These are phyloP conservation scores for Leccinum huronense DNA, from an alignment of 1,284 basidiomycete genomes.

Conservation along the genomic window DNA sequence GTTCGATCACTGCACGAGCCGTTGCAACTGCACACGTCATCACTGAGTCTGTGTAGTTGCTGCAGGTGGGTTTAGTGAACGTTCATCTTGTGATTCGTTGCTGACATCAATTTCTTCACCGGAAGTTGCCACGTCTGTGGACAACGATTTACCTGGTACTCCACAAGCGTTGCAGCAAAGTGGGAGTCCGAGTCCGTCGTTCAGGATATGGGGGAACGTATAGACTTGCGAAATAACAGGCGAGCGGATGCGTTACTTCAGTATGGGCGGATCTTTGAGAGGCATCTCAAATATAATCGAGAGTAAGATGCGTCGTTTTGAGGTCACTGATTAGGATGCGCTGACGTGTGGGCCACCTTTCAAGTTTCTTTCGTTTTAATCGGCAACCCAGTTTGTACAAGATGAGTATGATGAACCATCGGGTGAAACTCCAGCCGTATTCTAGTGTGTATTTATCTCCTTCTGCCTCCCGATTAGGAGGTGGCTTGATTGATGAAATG, in stretches of 20 bases:
- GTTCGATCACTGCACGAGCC: constrained; percentile 83
- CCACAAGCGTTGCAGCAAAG: constrained; percentile 98
- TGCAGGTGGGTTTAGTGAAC: constrained; percentile 63
- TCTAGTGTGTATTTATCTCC: constrained; percentile 72
- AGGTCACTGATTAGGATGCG: neutral
- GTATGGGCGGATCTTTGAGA: constrained; percentile 98
- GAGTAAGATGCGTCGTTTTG: constrained; percentile 65
- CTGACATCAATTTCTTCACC: constrained; percentile 17
- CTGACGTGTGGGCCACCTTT: constrained; percentile 10
- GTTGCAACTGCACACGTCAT: constrained; percentile 86
- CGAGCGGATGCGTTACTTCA: constrained; percentile 97
- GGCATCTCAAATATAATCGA: constrained; percentile 96
- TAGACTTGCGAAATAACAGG: constrained; percentile 96
- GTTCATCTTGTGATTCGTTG: constrained; percentile 1
- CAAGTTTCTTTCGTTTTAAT: constrained; percentile 97
- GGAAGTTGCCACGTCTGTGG: constrained; percentile 99
- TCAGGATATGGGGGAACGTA: constrained; percentile 96
- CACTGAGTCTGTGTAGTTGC: constrained; percentile 92
- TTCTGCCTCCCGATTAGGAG: neutral
- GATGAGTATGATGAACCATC: constrained; percentile 99
- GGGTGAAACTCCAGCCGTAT: constrained; percentile 97
- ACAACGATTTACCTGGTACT: constrained; percentile 98
- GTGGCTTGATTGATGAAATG: constrained; percentile 34
- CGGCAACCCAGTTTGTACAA: constrained; percentile 98
- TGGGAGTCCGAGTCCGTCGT: constrained; percentile 97